phyloP scores from a whole-genome alignment of 306 rosid species.

The Vigna trinervia region DNA sequence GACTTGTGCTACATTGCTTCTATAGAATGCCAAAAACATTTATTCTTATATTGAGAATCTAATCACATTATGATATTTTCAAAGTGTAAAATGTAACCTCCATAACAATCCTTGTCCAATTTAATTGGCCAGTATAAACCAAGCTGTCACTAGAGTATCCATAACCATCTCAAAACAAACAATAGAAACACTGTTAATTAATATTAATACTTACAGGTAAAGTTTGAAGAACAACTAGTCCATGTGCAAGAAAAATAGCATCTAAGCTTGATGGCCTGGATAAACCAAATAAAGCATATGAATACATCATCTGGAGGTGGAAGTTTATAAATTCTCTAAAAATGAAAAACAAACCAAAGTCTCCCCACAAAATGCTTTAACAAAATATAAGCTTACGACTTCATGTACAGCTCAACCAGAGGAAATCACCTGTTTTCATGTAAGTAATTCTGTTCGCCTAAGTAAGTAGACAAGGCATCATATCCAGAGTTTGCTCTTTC shows the following conservation, averaged over 20 bases:
- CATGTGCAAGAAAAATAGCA: constrained; percentile 87
- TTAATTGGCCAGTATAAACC: constrained; percentile 8
- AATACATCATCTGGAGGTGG: constrained; percentile 31
- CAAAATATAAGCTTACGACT: neutral
- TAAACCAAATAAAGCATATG: constrained; percentile 39
- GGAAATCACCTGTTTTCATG: constrained; percentile 73
- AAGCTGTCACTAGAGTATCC: constrained; percentile 1
- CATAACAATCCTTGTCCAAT: neutral
- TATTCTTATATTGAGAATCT: constrained; percentile 10
- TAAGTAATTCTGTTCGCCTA: constrained; percentile 75
- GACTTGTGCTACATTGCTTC: constrained; percentile 5
- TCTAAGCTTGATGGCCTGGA: constrained; percentile 94
- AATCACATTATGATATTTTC: constrained; percentile 4
- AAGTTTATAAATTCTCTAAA: constrained; percentile 16
- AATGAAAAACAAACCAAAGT: constrained; percentile 22
- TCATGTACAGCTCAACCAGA: constrained; percentile 29
- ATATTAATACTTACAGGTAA: constrained; percentile 79
- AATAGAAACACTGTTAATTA: constrained; percentile 1
- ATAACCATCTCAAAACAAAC: constrained; percentile 4
- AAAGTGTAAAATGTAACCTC: neutral
- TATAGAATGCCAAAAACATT: constrained; percentile 10
- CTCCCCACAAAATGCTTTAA: constrained; percentile 13
- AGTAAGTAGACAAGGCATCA: constrained; percentile 70
- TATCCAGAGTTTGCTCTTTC: constrained; percentile 72
- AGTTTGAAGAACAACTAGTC: constrained; percentile 73